A percentile compares a stretch with the other conserved stretches of the same genome.
Conservation (phyloP, 176 grass and related monocot genomes). For the Areca catechu region DNA sequence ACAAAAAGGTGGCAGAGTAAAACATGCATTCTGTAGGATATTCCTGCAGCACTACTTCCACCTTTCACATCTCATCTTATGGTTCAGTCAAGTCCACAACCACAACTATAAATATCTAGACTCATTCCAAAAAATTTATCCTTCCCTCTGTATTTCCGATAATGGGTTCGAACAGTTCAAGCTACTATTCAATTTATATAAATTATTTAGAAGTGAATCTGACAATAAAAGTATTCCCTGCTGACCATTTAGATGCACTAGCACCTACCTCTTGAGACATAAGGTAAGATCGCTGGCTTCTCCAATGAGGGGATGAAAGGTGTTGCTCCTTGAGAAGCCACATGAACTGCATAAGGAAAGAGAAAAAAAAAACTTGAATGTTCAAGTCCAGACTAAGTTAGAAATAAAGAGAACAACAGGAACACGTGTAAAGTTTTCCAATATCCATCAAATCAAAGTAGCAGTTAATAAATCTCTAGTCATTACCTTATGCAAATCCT, state of each 20-base stretch:
- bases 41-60: no score
- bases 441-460: constrained; percentile 9
- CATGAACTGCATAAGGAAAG: constrained; percentile 61
- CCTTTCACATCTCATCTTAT: no score
- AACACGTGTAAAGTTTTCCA: constrained; percentile 2
- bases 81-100: no score
- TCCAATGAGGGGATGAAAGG: constrained; percentile 86
- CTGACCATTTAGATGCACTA: not conserved
- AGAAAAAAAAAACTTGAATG: constrained; percentile 8
- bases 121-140: no score
- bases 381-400: not conserved
- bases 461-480: not conserved
- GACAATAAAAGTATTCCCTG: no score
- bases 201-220: no score
- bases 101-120: no score
- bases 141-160: no score
- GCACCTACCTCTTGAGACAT: constrained; percentile 72
- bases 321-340: constrained; percentile 95
- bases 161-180: no score
- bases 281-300: constrained; percentile 85
- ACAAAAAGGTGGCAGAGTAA: no score
- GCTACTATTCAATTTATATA: no score
- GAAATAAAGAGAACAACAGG: not conserved
- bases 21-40: no score
- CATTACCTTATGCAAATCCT: constrained; percentile 89